Evolutionary conservation across 495 filamentous ascomycete genomes (phyloP).

Genomic region (Amphirosellinia nigrospora): DNA sequence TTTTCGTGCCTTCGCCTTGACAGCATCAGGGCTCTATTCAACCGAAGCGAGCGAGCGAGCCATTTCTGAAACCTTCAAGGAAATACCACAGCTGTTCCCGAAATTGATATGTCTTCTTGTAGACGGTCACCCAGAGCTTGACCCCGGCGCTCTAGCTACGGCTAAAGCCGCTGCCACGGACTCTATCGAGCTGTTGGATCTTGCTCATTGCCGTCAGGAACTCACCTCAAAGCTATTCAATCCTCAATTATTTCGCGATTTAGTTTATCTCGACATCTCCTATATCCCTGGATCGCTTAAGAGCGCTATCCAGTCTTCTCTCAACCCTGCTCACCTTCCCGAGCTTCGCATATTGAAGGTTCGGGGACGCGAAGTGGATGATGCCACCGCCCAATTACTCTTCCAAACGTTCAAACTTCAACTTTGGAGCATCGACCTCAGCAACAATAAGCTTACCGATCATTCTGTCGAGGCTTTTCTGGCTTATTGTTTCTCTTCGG

Average conservation of each 20-base stretch:
- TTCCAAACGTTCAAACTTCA: conserved; percentile 39
- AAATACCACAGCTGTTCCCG: conserved; percentile 40
- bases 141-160: conserved; percentile 34
- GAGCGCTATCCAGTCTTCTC: conserved; percentile 32
- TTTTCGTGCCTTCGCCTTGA: conserved; percentile 41
- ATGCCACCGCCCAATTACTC: conserved; percentile 36
- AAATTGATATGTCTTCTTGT: conserved; percentile 46
- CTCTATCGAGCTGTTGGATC: conserved; percentile 42
- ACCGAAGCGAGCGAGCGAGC: conserved; percentile 40
- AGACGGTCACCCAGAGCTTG: conserved; percentile 45
- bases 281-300: conserved; percentile 44
- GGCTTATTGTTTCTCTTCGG: conserved; percentile 33
- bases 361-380: conserved; percentile 45
- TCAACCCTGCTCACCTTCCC: conserved; percentile 41
- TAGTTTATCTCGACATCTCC: conserved; percentile 56
- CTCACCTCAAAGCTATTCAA: conserved; percentile 41
- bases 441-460: conserved; percentile 49
- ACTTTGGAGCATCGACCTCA: conserved; percentile 56
- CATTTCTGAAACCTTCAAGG: conserved; percentile 41
- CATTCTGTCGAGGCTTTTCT: conserved; percentile 35
- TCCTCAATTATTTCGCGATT: conserved; percentile 34
- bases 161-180: conserved; percentile 13
- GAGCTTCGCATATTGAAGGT: conserved; percentile 50
- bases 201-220: conserved; percentile 39
- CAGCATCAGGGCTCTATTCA: conserved; percentile 38